Percentiles rank a stretch among this genome's conserved stretches.
phyloP scores from a whole-genome alignment of 2,329 filamentous ascomycete genomes.

The Simplicillium aogashimaense region DNA sequence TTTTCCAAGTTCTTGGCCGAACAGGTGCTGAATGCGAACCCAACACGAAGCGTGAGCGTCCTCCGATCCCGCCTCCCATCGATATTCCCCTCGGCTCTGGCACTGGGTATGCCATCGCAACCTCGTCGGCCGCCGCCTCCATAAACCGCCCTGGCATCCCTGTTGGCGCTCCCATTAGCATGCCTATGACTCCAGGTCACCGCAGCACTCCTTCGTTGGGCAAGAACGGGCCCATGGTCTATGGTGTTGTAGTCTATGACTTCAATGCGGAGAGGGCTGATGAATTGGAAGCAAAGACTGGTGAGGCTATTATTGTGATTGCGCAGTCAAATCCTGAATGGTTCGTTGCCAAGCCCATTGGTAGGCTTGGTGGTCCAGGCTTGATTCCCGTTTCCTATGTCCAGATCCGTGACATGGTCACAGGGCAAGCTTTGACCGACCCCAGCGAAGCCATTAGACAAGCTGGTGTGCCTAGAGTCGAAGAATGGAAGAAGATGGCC shows the following conservation, averaged over 20 bases:
- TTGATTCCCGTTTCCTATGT: conserved; percentile 95
- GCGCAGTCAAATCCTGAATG: conserved; percentile 97
- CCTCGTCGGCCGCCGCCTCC: conserved; percentile 12
- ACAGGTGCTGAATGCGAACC: conserved; percentile 79
- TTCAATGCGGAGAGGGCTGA: conserved; percentile 93
- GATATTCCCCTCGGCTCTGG: conserved; percentile 4
- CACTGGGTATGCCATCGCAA: conserved; percentile 10
- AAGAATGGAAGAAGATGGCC: conserved; percentile 99
- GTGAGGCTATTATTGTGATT: conserved; percentile 96
- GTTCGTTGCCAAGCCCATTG: conserved; percentile 99
- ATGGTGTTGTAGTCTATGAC: conserved; percentile 94
- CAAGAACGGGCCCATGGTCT: conserved; percentile 74
- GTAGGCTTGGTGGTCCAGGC: conserved; percentile 86
- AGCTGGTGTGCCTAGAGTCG: conserved; percentile 86
- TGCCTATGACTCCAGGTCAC: conserved; percentile 22
- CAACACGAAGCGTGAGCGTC: conserved; percentile 59
- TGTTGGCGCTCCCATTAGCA: conserved; percentile 5
- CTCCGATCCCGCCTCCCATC: background rate
- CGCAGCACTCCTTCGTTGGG: conserved; percentile 41
- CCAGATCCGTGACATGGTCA: conserved; percentile 89
- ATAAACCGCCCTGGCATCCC: conserved; percentile 17
- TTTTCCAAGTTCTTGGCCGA: conserved; percentile 87
- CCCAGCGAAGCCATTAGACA: conserved; percentile 75
- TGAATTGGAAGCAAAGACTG: conserved; percentile 88
- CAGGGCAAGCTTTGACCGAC: conserved; percentile 72